These are phyloP conservation scores for Xylariaceae sp. DNA, from an alignment of 2,329 filamentous ascomycete species.

Conservation along the genomic window DNA sequence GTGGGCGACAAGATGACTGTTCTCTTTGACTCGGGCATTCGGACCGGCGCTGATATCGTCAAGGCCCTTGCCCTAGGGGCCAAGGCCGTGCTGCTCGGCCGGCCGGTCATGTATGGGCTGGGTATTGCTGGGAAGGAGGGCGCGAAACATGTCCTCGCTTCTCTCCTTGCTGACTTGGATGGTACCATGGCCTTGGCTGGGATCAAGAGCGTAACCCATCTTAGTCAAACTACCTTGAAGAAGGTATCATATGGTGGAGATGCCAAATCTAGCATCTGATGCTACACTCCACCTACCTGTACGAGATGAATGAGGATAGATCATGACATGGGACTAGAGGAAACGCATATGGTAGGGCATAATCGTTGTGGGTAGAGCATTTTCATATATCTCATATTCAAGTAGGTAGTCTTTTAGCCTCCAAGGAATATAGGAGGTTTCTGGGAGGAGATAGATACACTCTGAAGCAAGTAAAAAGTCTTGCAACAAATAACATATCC, in stretches of 20 bases:
- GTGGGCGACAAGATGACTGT: conserved; percentile 66
- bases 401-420: neutral
- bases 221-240: conserved; percentile 45
- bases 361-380: neutral
- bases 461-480: neutral
- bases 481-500: conserved; percentile 1
- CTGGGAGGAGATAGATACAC: conserved; percentile 1
- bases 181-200: conserved; percentile 40
- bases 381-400: neutral
- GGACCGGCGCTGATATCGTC: conserved; percentile 65
- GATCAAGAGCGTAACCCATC: conserved; percentile 47
- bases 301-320: neutral
- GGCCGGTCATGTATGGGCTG: conserved; percentile 60
- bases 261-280: conserved; percentile 42
- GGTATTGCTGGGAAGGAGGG: conserved; percentile 40
- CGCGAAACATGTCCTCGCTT: conserved; percentile 37
- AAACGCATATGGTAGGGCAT: neutral
- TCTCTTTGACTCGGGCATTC: conserved; percentile 66
- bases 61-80: conserved; percentile 61
- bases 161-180: conserved; percentile 38
- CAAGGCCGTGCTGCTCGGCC: conserved; percentile 43
- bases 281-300: neutral
- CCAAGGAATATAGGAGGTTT: neutral
- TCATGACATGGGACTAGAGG: neutral
- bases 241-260: conserved; percentile 45